Conservation (phyloP, 371 early-diverging fungal genomes). For the Mortierella sp. region DNA sequence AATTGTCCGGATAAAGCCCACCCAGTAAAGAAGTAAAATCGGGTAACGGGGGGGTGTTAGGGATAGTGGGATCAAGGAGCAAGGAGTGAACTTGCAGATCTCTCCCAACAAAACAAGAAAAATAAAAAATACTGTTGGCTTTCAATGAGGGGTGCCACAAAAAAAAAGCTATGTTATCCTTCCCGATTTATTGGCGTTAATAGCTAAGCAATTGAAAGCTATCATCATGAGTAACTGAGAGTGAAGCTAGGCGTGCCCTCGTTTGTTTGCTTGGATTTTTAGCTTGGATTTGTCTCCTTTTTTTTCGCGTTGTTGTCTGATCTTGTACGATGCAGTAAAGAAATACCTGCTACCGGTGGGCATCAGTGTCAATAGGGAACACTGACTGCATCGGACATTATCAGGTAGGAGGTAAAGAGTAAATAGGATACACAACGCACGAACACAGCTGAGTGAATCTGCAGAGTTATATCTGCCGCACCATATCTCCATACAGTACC, state of each 20-base stretch:
- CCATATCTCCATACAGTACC: not conserved
- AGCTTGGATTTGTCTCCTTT: not conserved
- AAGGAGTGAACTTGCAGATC: not conserved
- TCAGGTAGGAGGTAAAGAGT: not conserved
- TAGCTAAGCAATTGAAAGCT: slow-evolving; percentile 6
- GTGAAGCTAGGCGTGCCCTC: not conserved
- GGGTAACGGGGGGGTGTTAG: not conserved
- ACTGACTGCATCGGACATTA: slow-evolving; percentile 7
- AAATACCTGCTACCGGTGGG: not conserved
- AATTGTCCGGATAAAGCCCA: too few relatives aligned
- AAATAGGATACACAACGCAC: slow-evolving; percentile 2
- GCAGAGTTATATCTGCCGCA: not conserved
- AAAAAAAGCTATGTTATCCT: slow-evolving; percentile 3
- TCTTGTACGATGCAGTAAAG: not conserved
- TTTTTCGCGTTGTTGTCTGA: not conserved
- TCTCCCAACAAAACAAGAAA: not conserved
- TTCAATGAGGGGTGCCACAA: not conserved
- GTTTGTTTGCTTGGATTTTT: not conserved
- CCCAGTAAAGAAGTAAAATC: not conserved
- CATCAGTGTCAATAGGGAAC: not conserved
- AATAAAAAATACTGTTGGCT: not conserved
- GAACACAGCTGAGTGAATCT: slow-evolving; percentile 3
- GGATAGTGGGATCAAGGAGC: not conserved
- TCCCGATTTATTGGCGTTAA: not conserved
- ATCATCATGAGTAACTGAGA: not conserved